Evolutionary conservation across 129 eudicot species (phyloP).

Genomic region (sunflower (Helianthus annuus)): DNA sequence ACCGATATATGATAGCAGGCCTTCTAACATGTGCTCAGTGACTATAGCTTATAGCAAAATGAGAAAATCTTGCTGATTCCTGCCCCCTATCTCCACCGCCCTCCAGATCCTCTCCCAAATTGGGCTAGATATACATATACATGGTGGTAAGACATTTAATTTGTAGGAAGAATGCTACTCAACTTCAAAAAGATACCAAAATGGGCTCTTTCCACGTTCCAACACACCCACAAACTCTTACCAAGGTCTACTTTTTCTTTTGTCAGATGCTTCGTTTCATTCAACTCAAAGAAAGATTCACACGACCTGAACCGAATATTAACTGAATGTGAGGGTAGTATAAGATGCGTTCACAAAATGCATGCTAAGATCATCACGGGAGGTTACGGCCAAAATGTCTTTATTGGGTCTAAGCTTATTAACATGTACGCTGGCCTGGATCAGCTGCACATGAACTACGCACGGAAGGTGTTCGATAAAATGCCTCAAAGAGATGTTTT

Average conservation of each 20-base stretch:
- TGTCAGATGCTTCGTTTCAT: constrained; percentile 25
- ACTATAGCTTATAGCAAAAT: too few species aligned
- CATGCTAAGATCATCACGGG: constrained; percentile 48
- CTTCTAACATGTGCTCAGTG: too few species aligned
- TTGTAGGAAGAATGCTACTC: constrained; percentile 9
- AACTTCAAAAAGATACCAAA: background rate
- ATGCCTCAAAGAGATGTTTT: constrained; percentile 49
- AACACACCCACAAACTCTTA: constrained; percentile 3
- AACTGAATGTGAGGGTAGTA: constrained; percentile 26
- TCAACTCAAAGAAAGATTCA: constrained; percentile 32
- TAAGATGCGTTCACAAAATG: constrained; percentile 25
- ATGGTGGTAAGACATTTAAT: too few species aligned
- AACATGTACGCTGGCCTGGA: constrained; percentile 27
- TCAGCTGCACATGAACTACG: constrained; percentile 24
- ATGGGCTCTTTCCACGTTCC: background rate
- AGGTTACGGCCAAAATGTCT: constrained; percentile 40
- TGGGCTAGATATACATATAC: too few species aligned
- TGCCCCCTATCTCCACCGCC: too few species aligned
- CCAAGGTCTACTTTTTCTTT: background rate
- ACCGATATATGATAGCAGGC: too few species aligned
- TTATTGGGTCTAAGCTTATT: constrained; percentile 46
- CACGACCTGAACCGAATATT: constrained; percentile 32
- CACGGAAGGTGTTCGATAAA: constrained; percentile 54
- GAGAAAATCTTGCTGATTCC: too few species aligned
- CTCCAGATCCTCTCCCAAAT: too few species aligned